Base-by-base conservation (phyloP, 2,329 filamentous ascomycete genomes). In the Lasiodiplodia gonubiensis region DNA sequence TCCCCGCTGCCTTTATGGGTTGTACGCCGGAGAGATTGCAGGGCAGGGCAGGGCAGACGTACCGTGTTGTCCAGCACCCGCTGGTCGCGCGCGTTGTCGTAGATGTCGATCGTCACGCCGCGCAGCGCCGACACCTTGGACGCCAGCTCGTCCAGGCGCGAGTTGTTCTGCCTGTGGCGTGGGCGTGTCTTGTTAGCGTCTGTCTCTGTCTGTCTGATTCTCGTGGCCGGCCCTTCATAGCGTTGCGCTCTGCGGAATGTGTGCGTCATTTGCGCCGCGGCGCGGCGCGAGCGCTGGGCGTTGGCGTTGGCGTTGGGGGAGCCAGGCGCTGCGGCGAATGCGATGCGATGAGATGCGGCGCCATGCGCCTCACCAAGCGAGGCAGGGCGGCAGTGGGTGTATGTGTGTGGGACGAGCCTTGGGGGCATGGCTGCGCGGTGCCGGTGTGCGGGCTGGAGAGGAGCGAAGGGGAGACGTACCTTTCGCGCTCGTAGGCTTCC, bases 81-180 rank as follows among this genome's bases (percentile, higher is more conserved):
- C 74, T 98, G 94, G 73, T 92, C 88, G 68, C 93, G 89, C 60
- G 95, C 95, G 78, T 95, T 93, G 82, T 98, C 94, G 86, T 98
- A 97, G 76, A 99, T 99, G 83, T 99, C 93, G 71, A 98, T 89
- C 51, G 95, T 99, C 61, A 99, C 93, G 79, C 92, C 92, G 76
- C 94, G 93, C 70, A 99, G 87, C 64, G 93, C 93, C 21, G 92
- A 92, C 66, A 98, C 94, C 83, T 99, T 99, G 71, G 89, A 87
- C 18, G 92, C 91, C 46, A 99, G 90, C 78, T 97, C 93, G 75
- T 94, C 90, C 67, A 99, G 91, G 73, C 94, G 93, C 72, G 92
- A 89, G 82, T 98, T 97, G 84, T 99, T 99, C 81, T 99, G 95
- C 74, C 88, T 89, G 66, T 12, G 67, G 39, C 8, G 30, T 8